A percentile compares a stretch with the other conserved stretches of the same genome.
These are phyloP conservation scores for Gossypium sturtianum DNA, from an alignment of 345 rosid genomes.

Conservation along the genomic window DNA sequence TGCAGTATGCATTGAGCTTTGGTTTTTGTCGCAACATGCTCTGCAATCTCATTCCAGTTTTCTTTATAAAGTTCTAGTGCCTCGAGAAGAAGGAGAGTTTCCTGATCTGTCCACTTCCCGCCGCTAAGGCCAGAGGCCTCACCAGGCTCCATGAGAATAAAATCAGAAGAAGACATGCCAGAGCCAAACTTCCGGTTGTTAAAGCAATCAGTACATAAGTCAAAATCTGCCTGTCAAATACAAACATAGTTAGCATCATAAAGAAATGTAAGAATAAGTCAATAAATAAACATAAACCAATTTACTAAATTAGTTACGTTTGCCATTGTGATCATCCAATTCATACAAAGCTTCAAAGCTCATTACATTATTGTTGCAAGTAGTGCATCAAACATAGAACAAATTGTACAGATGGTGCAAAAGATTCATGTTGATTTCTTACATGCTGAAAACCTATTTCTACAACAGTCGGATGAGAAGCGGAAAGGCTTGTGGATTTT, in stretches of 20 bases:
- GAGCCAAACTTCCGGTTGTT: conserved; percentile 78
- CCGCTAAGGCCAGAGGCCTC: conserved; percentile 74
- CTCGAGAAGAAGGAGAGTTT: conserved; percentile 97
- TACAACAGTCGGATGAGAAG: too few species aligned
- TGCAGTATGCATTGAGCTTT: conserved; percentile 97
- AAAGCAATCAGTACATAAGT: conserved; percentile 93
- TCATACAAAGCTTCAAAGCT: neutral
- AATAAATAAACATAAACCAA: neutral
- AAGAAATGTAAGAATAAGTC: neutral
- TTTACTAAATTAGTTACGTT: neutral
- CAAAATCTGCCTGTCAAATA: conserved; percentile 96
- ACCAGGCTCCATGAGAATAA: conserved; percentile 94
- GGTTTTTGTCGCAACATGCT: conserved; percentile 97
- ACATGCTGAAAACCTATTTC: too few species aligned
- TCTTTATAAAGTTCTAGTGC: conserved; percentile 93
- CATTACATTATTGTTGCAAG: neutral
- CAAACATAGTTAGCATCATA: conserved; percentile 17
- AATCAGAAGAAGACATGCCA: conserved; percentile 87
- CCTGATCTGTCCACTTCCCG: conserved; percentile 99
- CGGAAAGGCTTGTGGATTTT: too few species aligned
- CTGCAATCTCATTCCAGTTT: conserved; percentile 98
- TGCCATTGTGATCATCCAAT: neutral
- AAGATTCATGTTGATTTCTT: neutral
- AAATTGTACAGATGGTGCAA: neutral
- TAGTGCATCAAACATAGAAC: neutral